Percentiles rank a stretch among this genome's conserved stretches.
Evolutionary conservation across 2,329 filamentous ascomycete genomes (phyloP).

Genomic region (Aspergillus tamarii): DNA sequence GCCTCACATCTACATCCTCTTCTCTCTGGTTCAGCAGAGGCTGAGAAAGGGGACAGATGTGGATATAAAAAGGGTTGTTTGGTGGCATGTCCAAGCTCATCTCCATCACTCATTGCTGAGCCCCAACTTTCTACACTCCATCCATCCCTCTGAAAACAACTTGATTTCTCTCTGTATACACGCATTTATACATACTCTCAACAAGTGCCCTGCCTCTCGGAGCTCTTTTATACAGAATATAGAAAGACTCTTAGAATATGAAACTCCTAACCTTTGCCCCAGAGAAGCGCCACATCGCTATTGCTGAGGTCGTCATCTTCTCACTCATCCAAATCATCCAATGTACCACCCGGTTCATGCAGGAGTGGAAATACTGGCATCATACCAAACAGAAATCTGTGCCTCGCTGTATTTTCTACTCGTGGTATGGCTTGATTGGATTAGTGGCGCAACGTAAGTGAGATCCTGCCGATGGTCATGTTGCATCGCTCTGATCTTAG

Average conservation of each 20-base stretch:
- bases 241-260: not conserved
- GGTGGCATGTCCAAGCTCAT: no score
- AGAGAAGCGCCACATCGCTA: slow-evolving; percentile 23
- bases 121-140: not conserved
- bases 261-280: not conserved
- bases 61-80: not conserved
- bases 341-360: slow-evolving; percentile 25
- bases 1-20: not conserved
- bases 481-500: not conserved
- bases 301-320: slow-evolving; percentile 30
- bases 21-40: not conserved
- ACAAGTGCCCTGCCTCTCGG: not conserved
- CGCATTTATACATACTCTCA: not conserved
- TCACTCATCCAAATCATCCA: slow-evolving; percentile 27
- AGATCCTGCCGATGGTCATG: not conserved
- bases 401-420: slow-evolving; percentile 28
- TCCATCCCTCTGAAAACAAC: no score
- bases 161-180: not conserved
- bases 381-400: slow-evolving; percentile 22
- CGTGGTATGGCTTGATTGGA: slow-evolving; percentile 32
- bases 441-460: slow-evolving; percentile 29
- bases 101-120: not conserved
- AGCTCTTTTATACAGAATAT: no score
- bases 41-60: not conserved
- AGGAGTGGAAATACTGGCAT: slow-evolving; percentile 34